Evolutionary conservation across 2,329 filamentous ascomycete species (phyloP), one percentile per base, ranked within the genome.

Genomic region (Aspergillus sp.): DNA sequence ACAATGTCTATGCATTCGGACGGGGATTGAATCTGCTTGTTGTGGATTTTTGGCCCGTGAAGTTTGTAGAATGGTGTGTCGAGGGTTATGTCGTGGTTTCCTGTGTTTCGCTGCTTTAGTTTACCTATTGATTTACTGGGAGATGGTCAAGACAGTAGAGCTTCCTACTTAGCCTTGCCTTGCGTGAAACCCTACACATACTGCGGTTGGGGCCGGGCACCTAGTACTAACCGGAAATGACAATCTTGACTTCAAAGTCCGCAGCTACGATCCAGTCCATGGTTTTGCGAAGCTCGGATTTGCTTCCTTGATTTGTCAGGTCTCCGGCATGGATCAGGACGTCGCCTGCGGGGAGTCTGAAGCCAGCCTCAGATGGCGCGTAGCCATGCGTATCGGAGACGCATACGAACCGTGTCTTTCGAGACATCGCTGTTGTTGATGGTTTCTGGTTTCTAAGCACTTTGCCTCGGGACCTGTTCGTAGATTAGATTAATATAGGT

Each of bases 241-340:
- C 73, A 60, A 86, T 80, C 67, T 83, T 85, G 12, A 74, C 76
- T 66, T 83, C 79, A 63, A 81, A 85, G 54, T 82, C 76, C 42
- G 80, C 75, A 51, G 78, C 74, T 52, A 78, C 73, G 30, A 86
- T 77, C 83, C 83, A 86, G 17, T 75, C 71, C 4, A 82, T 73
- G 1, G 78, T 81, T 64, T 76, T 80, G 55, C 77, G 72, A n/a
- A 86, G 68, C 66, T 85, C 83, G 13, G 70, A 58, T 49, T 75
- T 73, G 51, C 76, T 81, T 17, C 83, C 83, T 61, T 80, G 80
- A 63, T 84, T 85, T 42, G 83, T 83, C 51, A 86, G 69, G 60
- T 86, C 83, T 6, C 83, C 83, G 3, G 83, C 83, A 64, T 86
- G 83, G 44, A 86, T 82, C 40, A 86, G 72, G 13, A 86, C 75